Percentiles rank a stretch among this genome's conserved stretches.
These are phyloP conservation scores for Suaeda aralocaspica DNA, from an alignment of 148 eudicot genomes.

Conservation along the genomic window DNA sequence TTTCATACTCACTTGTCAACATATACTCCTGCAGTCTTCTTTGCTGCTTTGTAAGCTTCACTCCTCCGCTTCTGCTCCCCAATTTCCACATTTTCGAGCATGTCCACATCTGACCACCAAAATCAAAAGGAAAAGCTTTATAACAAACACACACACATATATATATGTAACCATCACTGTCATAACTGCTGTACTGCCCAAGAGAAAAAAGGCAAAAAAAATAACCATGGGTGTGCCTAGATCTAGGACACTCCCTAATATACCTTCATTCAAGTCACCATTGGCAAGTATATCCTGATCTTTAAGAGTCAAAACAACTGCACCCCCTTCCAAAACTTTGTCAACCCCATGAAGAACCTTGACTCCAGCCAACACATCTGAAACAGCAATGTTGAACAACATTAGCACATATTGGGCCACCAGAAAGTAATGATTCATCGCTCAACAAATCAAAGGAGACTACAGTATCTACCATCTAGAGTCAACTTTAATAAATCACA, in stretches of 20 bases:
- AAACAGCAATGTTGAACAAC: constrained; percentile 10
- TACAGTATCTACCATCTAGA: not conserved
- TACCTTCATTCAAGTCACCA: constrained; percentile 88
- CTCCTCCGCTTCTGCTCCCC: constrained; percentile 92
- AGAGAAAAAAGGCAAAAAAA: not conserved
- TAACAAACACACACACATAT: too few species aligned
- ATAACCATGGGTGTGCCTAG: not conserved
- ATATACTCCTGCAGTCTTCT: constrained; percentile 65
- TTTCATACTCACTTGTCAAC: constrained; percentile 65
- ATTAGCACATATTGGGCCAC: constrained; percentile 7
- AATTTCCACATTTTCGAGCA: constrained; percentile 97
- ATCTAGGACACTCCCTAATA: not conserved
- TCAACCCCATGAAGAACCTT: constrained; percentile 97
- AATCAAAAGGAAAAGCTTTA: not conserved
- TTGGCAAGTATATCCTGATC: constrained; percentile 92
- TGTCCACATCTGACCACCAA: constrained; percentile 64
- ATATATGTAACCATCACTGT: too few species aligned
- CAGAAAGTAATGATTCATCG: not conserved
- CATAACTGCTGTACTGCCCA: constrained; percentile 26
- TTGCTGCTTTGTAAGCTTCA: constrained; percentile 89
- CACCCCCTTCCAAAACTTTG: constrained; percentile 95
- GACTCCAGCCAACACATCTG: constrained; percentile 73
- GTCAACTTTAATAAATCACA: not conserved
- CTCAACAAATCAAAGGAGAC: not conserved
- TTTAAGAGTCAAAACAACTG: constrained; percentile 93